phyloP scores from a whole-genome alignment of 2,329 filamentous ascomycete genomes.

The Ceratocystis cubensis region DNA sequence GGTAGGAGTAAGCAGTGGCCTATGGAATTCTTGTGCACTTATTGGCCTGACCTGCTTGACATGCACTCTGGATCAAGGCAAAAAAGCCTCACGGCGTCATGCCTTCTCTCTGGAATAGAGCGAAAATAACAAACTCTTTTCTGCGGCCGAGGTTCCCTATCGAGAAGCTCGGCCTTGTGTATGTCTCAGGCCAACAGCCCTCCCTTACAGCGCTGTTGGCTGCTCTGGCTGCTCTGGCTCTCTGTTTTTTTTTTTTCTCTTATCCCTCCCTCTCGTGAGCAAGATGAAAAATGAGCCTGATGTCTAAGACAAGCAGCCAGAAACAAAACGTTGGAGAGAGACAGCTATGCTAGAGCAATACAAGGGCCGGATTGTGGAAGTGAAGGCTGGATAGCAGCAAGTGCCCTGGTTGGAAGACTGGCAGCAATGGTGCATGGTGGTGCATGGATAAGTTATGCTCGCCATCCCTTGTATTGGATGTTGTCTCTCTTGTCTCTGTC shows the following conservation, averaged over 20 bases:
- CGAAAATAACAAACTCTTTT: not conserved
- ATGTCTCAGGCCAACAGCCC: not conserved
- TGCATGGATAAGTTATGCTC: no score
- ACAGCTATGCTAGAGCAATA: not conserved
- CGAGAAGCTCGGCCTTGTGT: not conserved
- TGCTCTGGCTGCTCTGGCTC: not conserved
- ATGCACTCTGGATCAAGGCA: no score
- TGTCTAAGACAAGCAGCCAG: not conserved
- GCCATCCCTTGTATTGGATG: no score
- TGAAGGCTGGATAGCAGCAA: no score
- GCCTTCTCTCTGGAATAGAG: not conserved
- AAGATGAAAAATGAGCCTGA: no score
- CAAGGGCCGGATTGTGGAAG: not conserved
- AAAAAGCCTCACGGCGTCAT: conserved; percentile 5
- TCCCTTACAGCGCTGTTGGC: not conserved
- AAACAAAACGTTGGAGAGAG: not conserved
- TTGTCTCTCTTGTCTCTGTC: no score
- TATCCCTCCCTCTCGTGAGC: no score
- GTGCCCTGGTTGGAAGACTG: no score
- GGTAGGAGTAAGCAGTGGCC: no score
- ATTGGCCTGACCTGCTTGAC: no score
- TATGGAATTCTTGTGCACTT: no score
- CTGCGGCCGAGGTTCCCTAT: not conserved
- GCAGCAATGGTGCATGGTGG: no score
- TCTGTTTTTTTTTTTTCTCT: not conserved